Conservation (phyloP, 2,329 filamentous ascomycete species). For the Aspergillus niger region DNA sequence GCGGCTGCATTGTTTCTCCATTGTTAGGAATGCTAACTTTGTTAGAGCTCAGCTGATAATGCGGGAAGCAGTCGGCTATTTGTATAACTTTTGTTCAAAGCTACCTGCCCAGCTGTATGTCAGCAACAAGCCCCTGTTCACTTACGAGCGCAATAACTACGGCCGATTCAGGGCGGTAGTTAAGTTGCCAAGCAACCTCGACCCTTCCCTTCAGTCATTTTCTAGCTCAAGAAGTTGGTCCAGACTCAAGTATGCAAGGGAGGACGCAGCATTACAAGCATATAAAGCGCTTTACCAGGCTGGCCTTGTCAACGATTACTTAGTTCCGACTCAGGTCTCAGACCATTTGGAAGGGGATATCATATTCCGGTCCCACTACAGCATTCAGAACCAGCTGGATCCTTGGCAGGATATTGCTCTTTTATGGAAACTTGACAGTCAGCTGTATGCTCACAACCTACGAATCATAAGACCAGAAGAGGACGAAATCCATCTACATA, state of each 20-base stretch:
- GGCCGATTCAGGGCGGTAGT: background rate
- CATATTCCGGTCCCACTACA: background rate
- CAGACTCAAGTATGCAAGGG: background rate
- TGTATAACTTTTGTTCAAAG: conserved; percentile 6
- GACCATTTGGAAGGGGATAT: background rate
- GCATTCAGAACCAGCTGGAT: background rate
- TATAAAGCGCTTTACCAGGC: conserved; percentile 2
- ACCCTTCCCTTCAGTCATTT: conserved; percentile 3
- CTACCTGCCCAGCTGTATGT: conserved; percentile 1
- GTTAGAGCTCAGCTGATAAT: conserved; percentile 3
- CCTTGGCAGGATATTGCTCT: background rate
- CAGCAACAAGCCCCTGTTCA: background rate
- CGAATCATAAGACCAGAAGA: background rate
- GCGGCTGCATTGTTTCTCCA: background rate
- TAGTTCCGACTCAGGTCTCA: background rate
- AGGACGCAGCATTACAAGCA: conserved; percentile 8
- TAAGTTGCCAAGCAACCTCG: conserved; percentile 1
- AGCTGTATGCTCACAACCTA: background rate
- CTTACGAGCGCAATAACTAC: background rate
- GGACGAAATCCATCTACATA: background rate
- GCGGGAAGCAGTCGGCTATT: background rate
- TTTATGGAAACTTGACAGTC: background rate
- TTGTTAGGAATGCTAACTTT: background rate
- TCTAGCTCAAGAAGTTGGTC: background rate
- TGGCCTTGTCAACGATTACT: conserved; percentile 3